These are phyloP conservation scores for Talaromyces piceae DNA, from an alignment of 2,329 filamentous ascomycete genomes.

Conservation along the genomic window DNA sequence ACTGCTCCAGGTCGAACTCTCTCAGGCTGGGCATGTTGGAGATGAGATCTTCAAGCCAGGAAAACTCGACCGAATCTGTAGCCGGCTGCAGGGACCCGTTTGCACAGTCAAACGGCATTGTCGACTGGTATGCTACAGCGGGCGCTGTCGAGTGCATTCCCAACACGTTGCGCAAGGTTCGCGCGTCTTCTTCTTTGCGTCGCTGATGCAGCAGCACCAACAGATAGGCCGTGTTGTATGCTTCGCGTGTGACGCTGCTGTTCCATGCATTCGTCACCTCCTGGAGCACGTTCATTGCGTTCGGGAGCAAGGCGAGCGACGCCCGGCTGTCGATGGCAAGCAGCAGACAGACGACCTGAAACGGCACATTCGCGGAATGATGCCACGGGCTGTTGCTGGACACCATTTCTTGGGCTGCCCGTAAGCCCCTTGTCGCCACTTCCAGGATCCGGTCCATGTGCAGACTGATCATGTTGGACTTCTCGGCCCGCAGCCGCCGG, in stretches of 20 bases:
- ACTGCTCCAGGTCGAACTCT: constrained; percentile 39
- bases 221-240: constrained; percentile 47
- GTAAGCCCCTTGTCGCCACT: constrained; percentile 39
- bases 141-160: constrained; percentile 27
- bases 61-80: constrained; percentile 28
- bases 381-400: constrained; percentile 47
- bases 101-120: neutral
- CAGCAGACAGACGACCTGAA: constrained; percentile 51
- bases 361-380: constrained; percentile 53
- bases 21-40: constrained; percentile 40
- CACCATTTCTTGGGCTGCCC: constrained; percentile 42
- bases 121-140: constrained; percentile 6
- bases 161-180: constrained; percentile 33
- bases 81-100: constrained; percentile 15
- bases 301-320: constrained; percentile 41
- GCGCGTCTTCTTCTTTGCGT: constrained; percentile 40
- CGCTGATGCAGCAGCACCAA: constrained; percentile 46
- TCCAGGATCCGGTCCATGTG: constrained; percentile 43
- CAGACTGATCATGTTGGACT: constrained; percentile 37
- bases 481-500: constrained; percentile 47
- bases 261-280: constrained; percentile 39
- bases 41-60: constrained; percentile 38
- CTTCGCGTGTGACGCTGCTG: constrained; percentile 45
- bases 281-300: constrained; percentile 45
- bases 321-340: constrained; percentile 49